These are phyloP conservation scores for Trametopsis cervina DNA, from an alignment of 768 basidiomycete genomes.

Conservation along the genomic window DNA sequence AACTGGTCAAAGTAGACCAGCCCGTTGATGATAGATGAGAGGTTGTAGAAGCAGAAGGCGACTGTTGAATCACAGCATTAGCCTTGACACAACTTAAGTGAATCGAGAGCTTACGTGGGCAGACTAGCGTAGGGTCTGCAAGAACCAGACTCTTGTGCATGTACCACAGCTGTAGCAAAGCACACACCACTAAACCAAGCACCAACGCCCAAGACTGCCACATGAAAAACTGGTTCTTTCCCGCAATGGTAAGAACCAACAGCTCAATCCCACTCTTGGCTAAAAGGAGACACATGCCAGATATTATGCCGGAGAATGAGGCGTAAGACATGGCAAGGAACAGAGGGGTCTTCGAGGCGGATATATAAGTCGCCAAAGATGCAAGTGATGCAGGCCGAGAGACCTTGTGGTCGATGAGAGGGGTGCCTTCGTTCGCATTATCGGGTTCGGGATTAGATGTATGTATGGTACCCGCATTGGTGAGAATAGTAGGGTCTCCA, in stretches of 20 bases:
- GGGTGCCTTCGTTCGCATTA: conserved; percentile 42
- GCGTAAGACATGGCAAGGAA: conserved; percentile 80
- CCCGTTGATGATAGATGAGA: conserved; percentile 86
- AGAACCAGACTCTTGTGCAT: conserved; percentile 73
- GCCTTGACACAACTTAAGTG: neutral
- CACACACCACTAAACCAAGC: conserved; percentile 63
- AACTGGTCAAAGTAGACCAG: conserved; percentile 89
- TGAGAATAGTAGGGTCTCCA: conserved; percentile 28
- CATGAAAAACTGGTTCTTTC: conserved; percentile 75
- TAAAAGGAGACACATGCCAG: conserved; percentile 88
- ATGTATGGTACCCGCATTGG: conserved; percentile 25
- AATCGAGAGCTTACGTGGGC: conserved; percentile 55
- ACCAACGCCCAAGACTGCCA: conserved; percentile 84
- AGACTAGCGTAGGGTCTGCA: conserved; percentile 80
- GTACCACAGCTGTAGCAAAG: conserved; percentile 80
- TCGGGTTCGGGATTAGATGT: conserved; percentile 18
- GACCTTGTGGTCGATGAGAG: conserved; percentile 39
- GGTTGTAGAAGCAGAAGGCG: conserved; percentile 93
- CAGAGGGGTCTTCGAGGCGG: conserved; percentile 41
- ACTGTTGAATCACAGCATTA: conserved; percentile 32
- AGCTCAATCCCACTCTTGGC: conserved; percentile 93
- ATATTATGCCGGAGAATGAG: conserved; percentile 80
- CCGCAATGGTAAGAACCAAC: conserved; percentile 66
- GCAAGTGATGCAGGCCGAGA: conserved; percentile 17
- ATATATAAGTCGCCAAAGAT: conserved; percentile 11